A percentile compares a stretch with the other conserved stretches of the same genome.
Conservation (phyloP, 2,329 filamentous ascomycete species). For the Penicillium sp. region DNA sequence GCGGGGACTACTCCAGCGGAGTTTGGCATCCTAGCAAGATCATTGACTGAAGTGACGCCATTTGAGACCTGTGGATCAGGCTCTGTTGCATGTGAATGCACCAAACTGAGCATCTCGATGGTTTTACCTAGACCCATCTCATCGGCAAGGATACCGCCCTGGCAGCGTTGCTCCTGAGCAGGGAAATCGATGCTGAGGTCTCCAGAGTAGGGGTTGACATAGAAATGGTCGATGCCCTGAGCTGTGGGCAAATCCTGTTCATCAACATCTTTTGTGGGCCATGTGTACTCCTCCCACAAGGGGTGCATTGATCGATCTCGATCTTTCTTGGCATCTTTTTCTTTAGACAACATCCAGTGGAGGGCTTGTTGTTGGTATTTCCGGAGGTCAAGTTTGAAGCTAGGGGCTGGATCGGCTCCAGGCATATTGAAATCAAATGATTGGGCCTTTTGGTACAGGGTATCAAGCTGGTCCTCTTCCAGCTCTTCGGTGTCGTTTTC, state of each 20-base stretch:
- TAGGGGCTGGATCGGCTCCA: slow-evolving; percentile 76
- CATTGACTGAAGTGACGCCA: slow-evolving; percentile 53
- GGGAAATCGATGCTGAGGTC: slow-evolving; percentile 91
- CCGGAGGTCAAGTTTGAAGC: slow-evolving; percentile 79
- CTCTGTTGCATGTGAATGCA: slow-evolving; percentile 78
- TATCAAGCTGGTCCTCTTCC: slow-evolving; percentile 92
- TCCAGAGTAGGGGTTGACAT: slow-evolving; percentile 95
- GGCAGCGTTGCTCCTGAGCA: slow-evolving; percentile 87
- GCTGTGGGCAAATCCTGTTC: slow-evolving; percentile 71
- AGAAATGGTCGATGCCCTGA: slow-evolving; percentile 72
- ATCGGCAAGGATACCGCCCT: slow-evolving; percentile 90
- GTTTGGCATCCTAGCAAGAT: slow-evolving; percentile 63
- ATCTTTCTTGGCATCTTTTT: slow-evolving; percentile 72
- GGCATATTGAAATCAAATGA: slow-evolving; percentile 94
- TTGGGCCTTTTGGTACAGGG: slow-evolving; percentile 92
- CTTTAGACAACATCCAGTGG: slow-evolving; percentile 95
- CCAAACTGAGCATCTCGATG: slow-evolving; percentile 93
- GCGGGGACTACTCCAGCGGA: slow-evolving; percentile 64
- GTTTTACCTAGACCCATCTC: slow-evolving; percentile 98
- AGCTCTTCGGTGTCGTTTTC: slow-evolving; percentile 89
- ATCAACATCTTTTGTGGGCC: slow-evolving; percentile 85
- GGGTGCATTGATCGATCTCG: slow-evolving; percentile 89
- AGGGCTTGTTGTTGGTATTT: slow-evolving; percentile 95
- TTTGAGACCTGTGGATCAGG: slow-evolving; percentile 31
- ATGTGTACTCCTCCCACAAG: slow-evolving; percentile 92